phyloP scores from a whole-genome alignment of 2,329 filamentous ascomycete species.

The Fusarium anthophilum region DNA sequence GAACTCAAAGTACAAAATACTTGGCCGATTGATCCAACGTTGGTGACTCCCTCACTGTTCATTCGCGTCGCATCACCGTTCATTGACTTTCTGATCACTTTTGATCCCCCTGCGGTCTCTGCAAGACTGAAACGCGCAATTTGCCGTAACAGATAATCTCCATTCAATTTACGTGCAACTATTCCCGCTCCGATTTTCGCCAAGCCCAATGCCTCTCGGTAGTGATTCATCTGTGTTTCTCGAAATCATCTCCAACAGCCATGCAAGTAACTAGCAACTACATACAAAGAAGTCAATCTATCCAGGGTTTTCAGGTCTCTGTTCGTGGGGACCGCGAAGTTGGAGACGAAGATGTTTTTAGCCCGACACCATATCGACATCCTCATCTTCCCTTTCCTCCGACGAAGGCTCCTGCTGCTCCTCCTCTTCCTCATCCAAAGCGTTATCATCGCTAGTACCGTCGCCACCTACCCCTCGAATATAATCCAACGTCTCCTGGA shows the following conservation, averaged over 20 bases:
- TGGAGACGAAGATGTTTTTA: neutral
- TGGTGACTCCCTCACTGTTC: no score
- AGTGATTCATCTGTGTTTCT: neutral
- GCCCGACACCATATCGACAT: neutral
- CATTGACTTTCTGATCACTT: accelerated
- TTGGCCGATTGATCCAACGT: accelerated
- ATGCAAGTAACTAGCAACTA: neutral
- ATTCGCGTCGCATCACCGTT: no score
- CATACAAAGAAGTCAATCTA: neutral
- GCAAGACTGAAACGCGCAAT: neutral
- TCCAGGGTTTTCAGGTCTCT: no score
- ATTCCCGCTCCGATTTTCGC: neutral
- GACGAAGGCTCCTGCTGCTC: neutral
- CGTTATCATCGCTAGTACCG: neutral
- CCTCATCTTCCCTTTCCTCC: neutral
- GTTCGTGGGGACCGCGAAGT: neutral
- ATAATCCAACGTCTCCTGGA: neutral
- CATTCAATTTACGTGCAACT: neutral
- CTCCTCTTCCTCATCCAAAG: neutral
- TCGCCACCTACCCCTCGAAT: neutral
- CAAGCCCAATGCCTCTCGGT: neutral
- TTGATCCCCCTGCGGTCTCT: no score
- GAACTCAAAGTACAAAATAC: no score
- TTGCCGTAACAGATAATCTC: accelerated
- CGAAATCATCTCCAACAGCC: neutral